Evolutionary conservation across 208 protist species (phyloP).

Genomic region (Trypanosomatidae sp.): DNA sequence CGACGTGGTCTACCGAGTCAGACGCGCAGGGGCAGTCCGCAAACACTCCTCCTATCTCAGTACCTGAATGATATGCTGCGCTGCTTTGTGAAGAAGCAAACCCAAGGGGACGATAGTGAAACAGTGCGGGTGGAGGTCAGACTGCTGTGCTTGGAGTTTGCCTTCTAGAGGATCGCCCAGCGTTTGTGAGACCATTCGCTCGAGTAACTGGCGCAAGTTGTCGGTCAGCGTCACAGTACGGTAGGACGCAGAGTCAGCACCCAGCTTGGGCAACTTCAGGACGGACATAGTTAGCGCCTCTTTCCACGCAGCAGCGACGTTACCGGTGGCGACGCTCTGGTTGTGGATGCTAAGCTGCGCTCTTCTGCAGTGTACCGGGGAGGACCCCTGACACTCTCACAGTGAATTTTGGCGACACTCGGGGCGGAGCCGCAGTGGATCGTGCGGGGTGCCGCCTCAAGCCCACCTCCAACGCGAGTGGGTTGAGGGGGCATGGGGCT

Average conservation of each 20-base stretch:
- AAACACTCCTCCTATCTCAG: not conserved
- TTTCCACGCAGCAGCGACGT: not conserved
- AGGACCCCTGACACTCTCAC: not conserved
- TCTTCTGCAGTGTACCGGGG: not conserved
- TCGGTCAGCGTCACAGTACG: not conserved
- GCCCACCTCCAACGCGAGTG: not conserved
- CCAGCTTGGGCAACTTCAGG: not conserved
- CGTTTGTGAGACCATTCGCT: not conserved
- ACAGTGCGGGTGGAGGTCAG: not conserved
- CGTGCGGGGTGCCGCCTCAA: not conserved
- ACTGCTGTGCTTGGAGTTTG: not conserved
- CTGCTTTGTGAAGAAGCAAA: not conserved
- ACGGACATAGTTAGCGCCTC: not conserved
- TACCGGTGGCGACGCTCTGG: not conserved
- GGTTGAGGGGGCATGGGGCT: not conserved
- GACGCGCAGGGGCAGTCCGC: not conserved
- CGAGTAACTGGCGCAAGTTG: not conserved
- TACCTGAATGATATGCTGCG: not conserved
- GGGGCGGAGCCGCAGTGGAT: not conserved
- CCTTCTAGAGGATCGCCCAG: not conserved
- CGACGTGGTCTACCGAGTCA: not conserved
- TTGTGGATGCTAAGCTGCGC: not conserved
- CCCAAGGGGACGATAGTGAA: not conserved
- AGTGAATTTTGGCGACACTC: not conserved
- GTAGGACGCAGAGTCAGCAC: not conserved